phyloP scores from a whole-genome alignment of 2,329 filamentous ascomycete genomes.

The Orbilia quercus region DNA sequence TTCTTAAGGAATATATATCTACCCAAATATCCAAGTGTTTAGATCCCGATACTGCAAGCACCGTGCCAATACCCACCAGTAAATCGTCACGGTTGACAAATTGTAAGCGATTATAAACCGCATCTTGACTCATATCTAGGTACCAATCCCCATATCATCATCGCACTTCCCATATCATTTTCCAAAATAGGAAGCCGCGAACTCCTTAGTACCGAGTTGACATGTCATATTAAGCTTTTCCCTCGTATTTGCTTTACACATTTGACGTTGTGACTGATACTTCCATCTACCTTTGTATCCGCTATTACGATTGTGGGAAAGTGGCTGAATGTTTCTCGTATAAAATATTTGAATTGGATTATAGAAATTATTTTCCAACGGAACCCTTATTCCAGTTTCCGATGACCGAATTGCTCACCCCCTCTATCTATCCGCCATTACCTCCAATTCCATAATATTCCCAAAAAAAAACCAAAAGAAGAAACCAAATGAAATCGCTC shows the following conservation, averaged over 20 bases:
- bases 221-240: not conserved
- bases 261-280: no score
- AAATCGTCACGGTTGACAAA: no score
- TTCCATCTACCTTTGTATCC: no score
- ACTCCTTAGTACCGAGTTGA: not conserved
- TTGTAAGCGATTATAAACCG: no score
- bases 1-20: no score
- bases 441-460: not conserved
- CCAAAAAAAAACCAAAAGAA: not conserved
- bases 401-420: not conserved
- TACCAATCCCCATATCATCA: not conserved
- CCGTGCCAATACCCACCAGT: no score
- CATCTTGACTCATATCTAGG: conserved; percentile 9
- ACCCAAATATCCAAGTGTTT: no score
- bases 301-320: no score
- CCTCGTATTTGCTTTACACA: conserved; percentile 4
- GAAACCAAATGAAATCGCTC: not conserved
- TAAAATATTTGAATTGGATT: conserved; percentile 1
- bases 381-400: no score
- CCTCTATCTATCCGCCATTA: not conserved
- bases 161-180: not conserved
- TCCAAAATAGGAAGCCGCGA: conserved; percentile 5
- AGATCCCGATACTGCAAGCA: no score
- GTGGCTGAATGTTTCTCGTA: not conserved
- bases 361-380: no score